Percentiles rank a stretch among this genome's conserved stretches.
phyloP scores from a whole-genome alignment of 768 basidiomycete species.

The Leccinum subgranulosum region DNA sequence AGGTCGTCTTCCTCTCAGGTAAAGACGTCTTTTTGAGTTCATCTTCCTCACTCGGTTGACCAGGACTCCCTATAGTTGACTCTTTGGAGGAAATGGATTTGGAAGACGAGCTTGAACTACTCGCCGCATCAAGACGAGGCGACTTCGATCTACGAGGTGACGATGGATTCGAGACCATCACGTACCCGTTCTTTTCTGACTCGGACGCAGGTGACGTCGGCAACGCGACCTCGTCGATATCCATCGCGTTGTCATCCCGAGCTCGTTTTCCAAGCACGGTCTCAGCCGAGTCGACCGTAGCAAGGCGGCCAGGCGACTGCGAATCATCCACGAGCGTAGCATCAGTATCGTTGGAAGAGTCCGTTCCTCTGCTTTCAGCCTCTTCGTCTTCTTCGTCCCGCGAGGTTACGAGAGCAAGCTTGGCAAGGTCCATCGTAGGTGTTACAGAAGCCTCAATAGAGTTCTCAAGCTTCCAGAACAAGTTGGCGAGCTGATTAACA shows the following conservation, averaged over 20 bases:
- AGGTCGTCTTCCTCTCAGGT: conserved; percentile 51
- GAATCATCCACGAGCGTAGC: conserved; percentile 85
- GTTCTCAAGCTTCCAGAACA: conserved; percentile 76
- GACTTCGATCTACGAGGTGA: conserved; percentile 37
- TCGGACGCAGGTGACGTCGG: conserved; percentile 31
- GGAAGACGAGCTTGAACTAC: conserved; percentile 29
- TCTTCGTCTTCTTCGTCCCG: conserved; percentile 89
- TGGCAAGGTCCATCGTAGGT: conserved; percentile 82
- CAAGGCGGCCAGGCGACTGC: conserved; percentile 28
- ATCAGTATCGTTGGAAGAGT: conserved; percentile 84
- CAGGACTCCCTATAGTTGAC: conserved; percentile 26
- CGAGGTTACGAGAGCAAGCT: conserved; percentile 86
- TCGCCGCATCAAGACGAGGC: conserved; percentile 28
- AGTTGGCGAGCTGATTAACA: conserved; percentile 70
- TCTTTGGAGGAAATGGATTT: conserved; percentile 28
- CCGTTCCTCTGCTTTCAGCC: conserved; percentile 65
- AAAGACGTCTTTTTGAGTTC: conserved; percentile 51
- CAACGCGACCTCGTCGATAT: conserved; percentile 45
- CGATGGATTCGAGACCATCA: conserved; percentile 37
- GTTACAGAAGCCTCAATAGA: conserved; percentile 67
- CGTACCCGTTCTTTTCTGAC: conserved; percentile 42
- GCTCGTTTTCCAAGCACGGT: conserved; percentile 71
- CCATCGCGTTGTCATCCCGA: conserved; percentile 50
- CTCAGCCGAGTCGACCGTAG: conserved; percentile 34
- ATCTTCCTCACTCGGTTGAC: conserved; percentile 20